These are phyloP conservation scores for Candolleomyces aberdarensis DNA, from an alignment of 768 basidiomycete genomes.

Conservation along the genomic window DNA sequence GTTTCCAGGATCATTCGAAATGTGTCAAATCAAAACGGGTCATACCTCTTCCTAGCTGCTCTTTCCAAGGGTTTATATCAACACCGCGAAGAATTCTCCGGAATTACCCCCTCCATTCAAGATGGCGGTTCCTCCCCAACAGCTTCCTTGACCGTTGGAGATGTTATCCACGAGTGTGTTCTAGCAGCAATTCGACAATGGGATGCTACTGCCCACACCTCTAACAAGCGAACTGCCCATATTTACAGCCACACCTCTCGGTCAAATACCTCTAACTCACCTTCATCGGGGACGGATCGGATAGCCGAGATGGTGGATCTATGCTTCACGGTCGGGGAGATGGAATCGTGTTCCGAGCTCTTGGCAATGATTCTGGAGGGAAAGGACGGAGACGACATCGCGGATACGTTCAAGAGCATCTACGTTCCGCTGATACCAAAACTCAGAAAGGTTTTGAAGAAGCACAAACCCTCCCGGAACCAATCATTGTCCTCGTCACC, in stretches of 20 bases:
- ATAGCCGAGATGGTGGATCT: background rate
- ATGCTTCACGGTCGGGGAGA: background rate
- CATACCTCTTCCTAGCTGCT: background rate
- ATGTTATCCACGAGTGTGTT: background rate
- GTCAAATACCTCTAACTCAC: too few relatives aligned
- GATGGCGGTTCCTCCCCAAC: background rate
- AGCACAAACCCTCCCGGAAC: too few relatives aligned
- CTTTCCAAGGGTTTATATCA: constrained; percentile 21
- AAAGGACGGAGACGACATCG: too few relatives aligned
- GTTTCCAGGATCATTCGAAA: too few relatives aligned
- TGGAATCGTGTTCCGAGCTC: background rate
- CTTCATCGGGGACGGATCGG: background rate
- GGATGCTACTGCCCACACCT: too few relatives aligned
- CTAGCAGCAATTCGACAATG: background rate
- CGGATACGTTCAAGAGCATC: too few relatives aligned
- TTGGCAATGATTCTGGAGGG: background rate
- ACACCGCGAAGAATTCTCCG: constrained; percentile 8
- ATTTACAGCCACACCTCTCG: background rate
- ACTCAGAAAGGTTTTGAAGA: too few relatives aligned
- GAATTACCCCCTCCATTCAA: background rate
- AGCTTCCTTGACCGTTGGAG: background rate
- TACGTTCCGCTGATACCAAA: too few relatives aligned
- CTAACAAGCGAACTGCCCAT: background rate
- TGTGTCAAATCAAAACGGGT: too few relatives aligned
- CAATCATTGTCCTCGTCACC: too few relatives aligned